A percentile compares a stretch with the other conserved stretches of the same genome.
Evolutionary conservation across 2,329 filamentous ascomycete species (phyloP).

Genomic region (Teratosphaeria viscida): DNA sequence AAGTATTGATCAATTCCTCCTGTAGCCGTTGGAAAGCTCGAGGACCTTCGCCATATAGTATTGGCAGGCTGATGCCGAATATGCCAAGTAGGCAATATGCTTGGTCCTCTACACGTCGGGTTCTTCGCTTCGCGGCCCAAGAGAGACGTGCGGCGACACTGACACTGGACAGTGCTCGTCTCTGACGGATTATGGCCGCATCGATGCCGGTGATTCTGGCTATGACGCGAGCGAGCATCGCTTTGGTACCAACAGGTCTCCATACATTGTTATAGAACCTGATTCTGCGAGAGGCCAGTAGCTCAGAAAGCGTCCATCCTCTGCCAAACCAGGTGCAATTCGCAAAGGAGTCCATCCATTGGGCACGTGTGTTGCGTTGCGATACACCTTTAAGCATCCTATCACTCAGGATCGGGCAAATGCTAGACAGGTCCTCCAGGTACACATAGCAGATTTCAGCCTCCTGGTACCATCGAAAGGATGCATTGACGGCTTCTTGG

Average conservation of each 20-base stretch:
- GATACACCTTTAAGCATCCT: background rate
- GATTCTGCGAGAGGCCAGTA: constrained; percentile 7
- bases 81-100: constrained; percentile 15
- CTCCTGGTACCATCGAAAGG: constrained; percentile 4
- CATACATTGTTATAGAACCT: constrained; percentile 4
- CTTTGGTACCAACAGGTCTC: constrained; percentile 1
- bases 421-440: background rate
- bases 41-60: constrained; percentile 14
- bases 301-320: constrained; percentile 9
- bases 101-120: constrained; percentile 11
- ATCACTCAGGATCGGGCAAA: background rate
- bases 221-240: background rate
- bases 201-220: constrained; percentile 4
- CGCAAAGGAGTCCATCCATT: background rate
- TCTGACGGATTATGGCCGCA: background rate
- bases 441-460: constrained; percentile 7
- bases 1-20: constrained; percentile 12
- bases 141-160: constrained; percentile 10
- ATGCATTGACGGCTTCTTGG: constrained; percentile 5
- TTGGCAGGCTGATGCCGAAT: constrained; percentile 15
- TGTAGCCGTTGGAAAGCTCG: constrained; percentile 15
- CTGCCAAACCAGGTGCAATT: constrained; percentile 7
- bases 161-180: background rate
- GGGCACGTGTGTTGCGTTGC: too few relatives aligned
- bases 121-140: constrained; percentile 12